Evolutionary conservation across 805 yeast genomes (phyloP).

Genomic region (Teunomyces gatunensis): DNA sequence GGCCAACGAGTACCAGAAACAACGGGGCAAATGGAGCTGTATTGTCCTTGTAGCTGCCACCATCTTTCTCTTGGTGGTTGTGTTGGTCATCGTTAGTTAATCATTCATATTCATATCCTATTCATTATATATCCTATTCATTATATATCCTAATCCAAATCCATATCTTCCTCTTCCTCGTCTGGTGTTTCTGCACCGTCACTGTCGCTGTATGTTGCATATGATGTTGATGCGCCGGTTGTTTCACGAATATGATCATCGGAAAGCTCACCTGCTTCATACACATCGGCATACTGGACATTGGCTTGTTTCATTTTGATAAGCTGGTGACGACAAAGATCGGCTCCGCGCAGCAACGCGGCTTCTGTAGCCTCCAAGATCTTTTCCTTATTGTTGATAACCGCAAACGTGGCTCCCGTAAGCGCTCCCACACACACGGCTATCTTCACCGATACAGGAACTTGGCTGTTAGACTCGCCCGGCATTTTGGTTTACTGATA

Average conservation of each 20-base stretch:
- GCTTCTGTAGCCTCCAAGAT: conserved; percentile 28
- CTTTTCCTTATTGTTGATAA: conserved; percentile 26
- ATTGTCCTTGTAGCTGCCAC: conserved; percentile 57
- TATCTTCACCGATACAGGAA: conserved; percentile 31
- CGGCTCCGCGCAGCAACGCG: conserved; percentile 29
- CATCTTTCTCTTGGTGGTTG: conserved; percentile 55
- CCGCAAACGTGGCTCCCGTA: conserved; percentile 33
- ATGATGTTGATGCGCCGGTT: not conserved
- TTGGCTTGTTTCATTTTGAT: conserved; percentile 15
- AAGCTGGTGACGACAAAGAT: conserved; percentile 19
- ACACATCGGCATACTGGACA: conserved; percentile 20
- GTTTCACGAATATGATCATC: conserved; percentile 1
- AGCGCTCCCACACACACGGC: conserved; percentile 34
- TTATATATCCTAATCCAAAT: not conserved
- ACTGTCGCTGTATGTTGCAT: not conserved
- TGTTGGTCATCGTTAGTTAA: conserved; percentile 52
- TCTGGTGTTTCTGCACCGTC: conserved; percentile 2
- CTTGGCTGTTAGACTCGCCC: conserved; percentile 14
- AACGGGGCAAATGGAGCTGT: conserved; percentile 72
- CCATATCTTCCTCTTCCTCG: not conserved
- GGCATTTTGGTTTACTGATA: not conserved
- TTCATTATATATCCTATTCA: no score
- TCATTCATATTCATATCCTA: not conserved
- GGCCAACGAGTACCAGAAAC: conserved; percentile 74
- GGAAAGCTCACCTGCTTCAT: conserved; percentile 6